Conservation (phyloP, 805 yeast species). For the Ogataea pini region DNA sequence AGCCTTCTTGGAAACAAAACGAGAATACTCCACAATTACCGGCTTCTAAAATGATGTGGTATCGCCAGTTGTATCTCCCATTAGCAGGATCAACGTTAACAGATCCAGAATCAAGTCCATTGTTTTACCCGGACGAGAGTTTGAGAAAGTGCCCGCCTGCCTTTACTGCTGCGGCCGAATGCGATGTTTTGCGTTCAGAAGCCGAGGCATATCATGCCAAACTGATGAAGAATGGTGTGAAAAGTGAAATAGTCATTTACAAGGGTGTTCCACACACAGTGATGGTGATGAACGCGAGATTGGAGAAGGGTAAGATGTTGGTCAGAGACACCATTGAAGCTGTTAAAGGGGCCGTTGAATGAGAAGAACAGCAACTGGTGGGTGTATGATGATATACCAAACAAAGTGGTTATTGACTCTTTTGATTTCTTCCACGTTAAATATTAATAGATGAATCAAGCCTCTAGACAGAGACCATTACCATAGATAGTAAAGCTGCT, state of each 20-base stretch:
- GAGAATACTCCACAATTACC: constrained; percentile 45
- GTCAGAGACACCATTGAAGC: constrained; percentile 11
- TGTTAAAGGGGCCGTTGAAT: background rate
- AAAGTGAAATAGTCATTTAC: constrained; percentile 36
- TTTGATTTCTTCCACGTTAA: too few relatives aligned
- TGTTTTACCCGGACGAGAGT: constrained; percentile 41
- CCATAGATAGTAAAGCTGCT: too few relatives aligned
- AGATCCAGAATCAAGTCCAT: constrained; percentile 40
- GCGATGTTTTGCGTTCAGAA: constrained; percentile 47
- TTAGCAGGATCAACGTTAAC: constrained; percentile 38
- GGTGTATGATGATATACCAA: too few relatives aligned
- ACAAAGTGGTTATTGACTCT: too few relatives aligned
- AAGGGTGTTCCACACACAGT: constrained; percentile 48
- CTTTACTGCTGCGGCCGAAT: constrained; percentile 42
- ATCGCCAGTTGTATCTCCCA: constrained; percentile 41
- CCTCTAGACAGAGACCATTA: too few relatives aligned
- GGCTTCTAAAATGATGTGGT: constrained; percentile 47
- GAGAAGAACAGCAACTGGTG: too few relatives aligned
- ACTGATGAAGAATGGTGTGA: constrained; percentile 38
- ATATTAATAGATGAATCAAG: too few relatives aligned
- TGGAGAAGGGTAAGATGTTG: constrained; percentile 37
- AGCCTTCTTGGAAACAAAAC: constrained; percentile 40
- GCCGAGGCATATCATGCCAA: constrained; percentile 44
- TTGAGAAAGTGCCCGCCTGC: constrained; percentile 42
- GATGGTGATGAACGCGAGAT: constrained; percentile 47